Base-by-base conservation (phyloP, 2,329 filamentous ascomycete species). In the Ophiostoma pallidulum region DNA sequence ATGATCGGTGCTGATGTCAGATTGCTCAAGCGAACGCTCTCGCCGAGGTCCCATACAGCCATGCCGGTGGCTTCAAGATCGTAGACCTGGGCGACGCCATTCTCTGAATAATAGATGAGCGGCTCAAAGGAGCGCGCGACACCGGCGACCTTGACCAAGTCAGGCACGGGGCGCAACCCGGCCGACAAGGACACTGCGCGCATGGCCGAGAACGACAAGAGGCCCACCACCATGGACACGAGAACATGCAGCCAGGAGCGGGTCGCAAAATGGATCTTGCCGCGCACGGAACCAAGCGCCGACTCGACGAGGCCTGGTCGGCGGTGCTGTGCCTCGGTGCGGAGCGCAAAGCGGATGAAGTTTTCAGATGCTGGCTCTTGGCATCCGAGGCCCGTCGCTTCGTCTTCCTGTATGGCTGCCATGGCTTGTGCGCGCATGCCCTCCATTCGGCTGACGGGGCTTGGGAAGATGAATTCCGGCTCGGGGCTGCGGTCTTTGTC, bases 71-170 rank as follows among this genome's bases (percentile, higher is more conserved):
- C 88, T 64, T 94, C 89, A 41, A 97, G 70, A 54, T 94, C 87
- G 49, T 84, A 82, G 35, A 95, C 88, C 60, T 95, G 89, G 32
- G 82, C 77, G 37, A 89, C 82, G 8, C 89, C 89, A 60, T 90
- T 85, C 60, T 96, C 89, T 0, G 89, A 94, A 62, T 94, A 95
- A 68, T 92, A 92, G 53, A 97, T 94, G 38, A 96, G 75, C 6
- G 91, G 91, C 63, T 96, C 91, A 60, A 96, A 94, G 9, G 88
- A 88, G 58, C 87, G 87, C 41, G 90, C 90, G 54, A 97, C 78
- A 44, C 84, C 82, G 4, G 90, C 90, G 20, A 96, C 84, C 63
- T 94, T 95, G 61, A 95, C 84, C 14, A 97, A 74, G 61, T 96
- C 90, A 0, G 87, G 87, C 2, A 85, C 82, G 1, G 85, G 78